Percentiles rank a stretch among this genome's conserved stretches.
phyloP scores from a whole-genome alignment of 202 grass and related monocot genomes.

The Panicum virgatum region DNA sequence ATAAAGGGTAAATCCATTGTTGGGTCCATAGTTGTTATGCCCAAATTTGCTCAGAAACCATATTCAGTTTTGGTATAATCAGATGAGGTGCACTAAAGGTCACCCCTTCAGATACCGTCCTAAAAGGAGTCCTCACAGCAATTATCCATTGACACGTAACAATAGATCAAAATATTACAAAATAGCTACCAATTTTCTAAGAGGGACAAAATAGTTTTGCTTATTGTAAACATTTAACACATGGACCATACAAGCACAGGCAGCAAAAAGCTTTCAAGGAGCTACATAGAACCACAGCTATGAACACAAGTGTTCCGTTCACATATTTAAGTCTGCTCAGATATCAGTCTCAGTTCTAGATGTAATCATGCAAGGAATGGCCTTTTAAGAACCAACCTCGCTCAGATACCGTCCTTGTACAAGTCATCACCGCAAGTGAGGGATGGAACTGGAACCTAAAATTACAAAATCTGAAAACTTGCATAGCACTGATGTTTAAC shows the following conservation, averaged over 20 bases:
- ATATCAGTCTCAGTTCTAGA: constrained; percentile 11
- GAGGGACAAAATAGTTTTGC: neutral
- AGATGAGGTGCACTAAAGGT: neutral
- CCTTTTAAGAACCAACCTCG: neutral
- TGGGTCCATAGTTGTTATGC: neutral
- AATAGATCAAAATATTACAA: neutral
- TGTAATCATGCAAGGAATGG: constrained; percentile 30
- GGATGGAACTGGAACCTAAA: neutral
- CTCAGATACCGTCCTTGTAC: constrained; percentile 31
- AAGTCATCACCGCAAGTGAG: neutral
- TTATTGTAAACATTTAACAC: no score
- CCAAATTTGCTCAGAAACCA: neutral
- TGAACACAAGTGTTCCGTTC: neutral
- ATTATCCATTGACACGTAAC: neutral
- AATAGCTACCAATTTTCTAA: neutral
- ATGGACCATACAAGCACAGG: neutral
- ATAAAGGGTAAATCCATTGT: neutral
- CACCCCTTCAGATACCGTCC: constrained; percentile 30
- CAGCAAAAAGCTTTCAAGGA: neutral
- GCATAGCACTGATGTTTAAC: neutral
- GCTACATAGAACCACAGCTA: neutral
- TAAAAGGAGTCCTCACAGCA: constrained; percentile 17
- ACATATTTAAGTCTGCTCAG: constrained; percentile 16
- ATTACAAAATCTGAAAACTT: neutral
- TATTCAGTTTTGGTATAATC: constrained; percentile 27